Evolutionary conservation across 352 stramenopile species (phyloP).

Genomic region (Phytophthora quininea): DNA sequence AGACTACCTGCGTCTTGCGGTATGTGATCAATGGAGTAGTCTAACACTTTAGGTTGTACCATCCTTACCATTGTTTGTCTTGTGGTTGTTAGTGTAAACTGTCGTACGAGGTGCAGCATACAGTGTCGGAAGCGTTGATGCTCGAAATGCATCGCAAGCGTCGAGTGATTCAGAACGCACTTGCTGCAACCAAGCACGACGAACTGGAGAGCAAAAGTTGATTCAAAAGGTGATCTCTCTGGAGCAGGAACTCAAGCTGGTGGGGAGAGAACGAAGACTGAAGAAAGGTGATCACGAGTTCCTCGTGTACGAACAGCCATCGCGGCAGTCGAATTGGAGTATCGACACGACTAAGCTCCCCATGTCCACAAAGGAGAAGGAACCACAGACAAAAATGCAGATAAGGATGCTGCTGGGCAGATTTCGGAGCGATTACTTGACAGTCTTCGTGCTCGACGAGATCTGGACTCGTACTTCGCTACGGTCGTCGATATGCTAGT

Average conservation of each 20-base stretch:
- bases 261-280: conserved; percentile 43
- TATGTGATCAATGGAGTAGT: conserved; percentile 15
- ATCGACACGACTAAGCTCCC: conserved; percentile 37
- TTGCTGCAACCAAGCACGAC: conserved; percentile 56
- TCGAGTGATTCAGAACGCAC: conserved; percentile 58
- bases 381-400: not conserved
- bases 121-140: conserved; percentile 47
- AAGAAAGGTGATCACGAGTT: conserved; percentile 45
- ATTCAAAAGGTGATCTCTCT: conserved; percentile 45
- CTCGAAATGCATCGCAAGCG: conserved; percentile 79
- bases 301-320: conserved; percentile 34
- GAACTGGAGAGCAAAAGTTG: conserved; percentile 54
- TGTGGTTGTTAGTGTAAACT: conserved; percentile 57
- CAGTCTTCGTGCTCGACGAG: conserved; percentile 31
- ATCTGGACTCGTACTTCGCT: conserved; percentile 58
- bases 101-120: conserved; percentile 48
- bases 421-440: conserved; percentile 22
- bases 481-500: conserved; percentile 44
- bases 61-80: not conserved
- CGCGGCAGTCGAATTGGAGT: conserved; percentile 57
- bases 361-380: conserved; percentile 13
- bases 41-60: not conserved
- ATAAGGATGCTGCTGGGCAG: not conserved
- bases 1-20: conserved; percentile 62
- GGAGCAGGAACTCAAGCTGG: conserved; percentile 45